Evolutionary conservation across 208 protist genomes (phyloP).

Genomic region (Chromosphaera perkinsii): DNA sequence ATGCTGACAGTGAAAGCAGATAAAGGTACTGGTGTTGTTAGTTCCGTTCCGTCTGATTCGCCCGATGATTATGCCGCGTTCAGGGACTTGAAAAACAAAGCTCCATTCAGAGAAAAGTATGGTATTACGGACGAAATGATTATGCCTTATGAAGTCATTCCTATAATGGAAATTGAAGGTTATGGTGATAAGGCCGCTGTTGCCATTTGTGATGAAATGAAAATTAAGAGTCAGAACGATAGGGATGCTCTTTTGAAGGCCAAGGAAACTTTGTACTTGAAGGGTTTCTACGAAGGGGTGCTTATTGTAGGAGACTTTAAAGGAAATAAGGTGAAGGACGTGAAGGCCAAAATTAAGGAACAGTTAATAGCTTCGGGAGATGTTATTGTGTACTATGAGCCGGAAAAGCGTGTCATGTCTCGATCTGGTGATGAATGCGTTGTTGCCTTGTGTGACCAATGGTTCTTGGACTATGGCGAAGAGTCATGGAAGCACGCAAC

Average conservation of each 20-base stretch:
- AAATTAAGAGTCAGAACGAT: constrained; percentile 90
- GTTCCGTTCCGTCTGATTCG: constrained; percentile 92
- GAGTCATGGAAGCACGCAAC: constrained; percentile 84
- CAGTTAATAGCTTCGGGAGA: constrained; percentile 60
- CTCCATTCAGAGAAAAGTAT: constrained; percentile 69
- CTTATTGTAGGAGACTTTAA: constrained; percentile 66
- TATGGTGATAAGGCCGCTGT: constrained; percentile 71
- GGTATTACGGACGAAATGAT: constrained; percentile 82
- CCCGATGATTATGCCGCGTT: constrained; percentile 98
- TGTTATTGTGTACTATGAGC: constrained; percentile 85
- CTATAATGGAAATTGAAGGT: constrained; percentile 90
- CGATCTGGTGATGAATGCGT: constrained; percentile 98
- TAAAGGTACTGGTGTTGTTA: constrained; percentile 94
- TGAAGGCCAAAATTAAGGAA: constrained; percentile 79
- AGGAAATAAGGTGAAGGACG: constrained; percentile 68
- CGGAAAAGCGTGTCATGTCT: constrained; percentile 87
- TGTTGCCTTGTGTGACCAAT: constrained; percentile 95
- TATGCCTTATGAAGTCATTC: constrained; percentile 79
- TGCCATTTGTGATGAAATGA: constrained; percentile 83
- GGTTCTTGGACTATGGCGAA: constrained; percentile 98
- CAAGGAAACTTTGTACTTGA: constrained; percentile 92
- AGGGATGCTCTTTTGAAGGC: constrained; percentile 85
- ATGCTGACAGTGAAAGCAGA: constrained; percentile 86
- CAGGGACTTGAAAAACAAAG: constrained; percentile 84
- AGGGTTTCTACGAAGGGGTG: constrained; percentile 95